Conservation (phyloP, 2,329 filamentous ascomycete genomes). For the Elsinoe ampelina region DNA sequence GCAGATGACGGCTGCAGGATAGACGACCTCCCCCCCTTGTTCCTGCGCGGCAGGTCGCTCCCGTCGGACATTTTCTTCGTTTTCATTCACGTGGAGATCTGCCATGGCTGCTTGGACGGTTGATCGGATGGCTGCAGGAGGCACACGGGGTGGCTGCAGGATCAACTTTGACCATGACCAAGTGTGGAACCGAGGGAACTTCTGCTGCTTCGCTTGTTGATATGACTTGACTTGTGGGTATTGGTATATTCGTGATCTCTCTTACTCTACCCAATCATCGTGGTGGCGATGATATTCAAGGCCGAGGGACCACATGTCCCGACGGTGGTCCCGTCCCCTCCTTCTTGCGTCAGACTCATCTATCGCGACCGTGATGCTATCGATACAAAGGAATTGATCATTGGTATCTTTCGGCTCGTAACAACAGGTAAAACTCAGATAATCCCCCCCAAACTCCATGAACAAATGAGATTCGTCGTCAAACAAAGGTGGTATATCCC, state of each 20-base stretch:
- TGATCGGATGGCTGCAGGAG: slow-evolving; percentile 2
- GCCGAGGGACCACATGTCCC: slow-evolving; percentile 2
- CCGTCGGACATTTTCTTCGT: slow-evolving; percentile 7
- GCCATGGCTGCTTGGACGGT: not conserved
- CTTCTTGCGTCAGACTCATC: slow-evolving; percentile 1
- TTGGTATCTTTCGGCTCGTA: slow-evolving; percentile 11
- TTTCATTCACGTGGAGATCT: slow-evolving; percentile 4
- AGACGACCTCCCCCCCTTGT: not conserved
- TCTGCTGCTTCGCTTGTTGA: not conserved
- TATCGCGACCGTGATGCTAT: slow-evolving; percentile 10
- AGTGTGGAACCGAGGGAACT: not conserved
- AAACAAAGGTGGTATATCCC: not conserved
- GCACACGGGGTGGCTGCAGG: not conserved
- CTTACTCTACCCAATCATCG: not conserved
- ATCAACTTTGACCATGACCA: not conserved
- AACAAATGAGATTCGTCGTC: not conserved
- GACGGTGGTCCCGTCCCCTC: not conserved
- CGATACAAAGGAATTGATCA: slow-evolving; percentile 11
- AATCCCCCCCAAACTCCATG: not conserved
- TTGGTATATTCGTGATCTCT: not conserved
- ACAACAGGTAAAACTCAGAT: not conserved
- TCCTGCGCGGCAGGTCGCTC: not conserved
- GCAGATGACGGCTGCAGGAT: not conserved
- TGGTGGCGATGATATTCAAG: not conserved
- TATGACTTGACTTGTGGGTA: not conserved